These are phyloP conservation scores for Xylariomycetidae sp. DNA, from an alignment of 2,329 filamentous ascomycete genomes.

Conservation along the genomic window DNA sequence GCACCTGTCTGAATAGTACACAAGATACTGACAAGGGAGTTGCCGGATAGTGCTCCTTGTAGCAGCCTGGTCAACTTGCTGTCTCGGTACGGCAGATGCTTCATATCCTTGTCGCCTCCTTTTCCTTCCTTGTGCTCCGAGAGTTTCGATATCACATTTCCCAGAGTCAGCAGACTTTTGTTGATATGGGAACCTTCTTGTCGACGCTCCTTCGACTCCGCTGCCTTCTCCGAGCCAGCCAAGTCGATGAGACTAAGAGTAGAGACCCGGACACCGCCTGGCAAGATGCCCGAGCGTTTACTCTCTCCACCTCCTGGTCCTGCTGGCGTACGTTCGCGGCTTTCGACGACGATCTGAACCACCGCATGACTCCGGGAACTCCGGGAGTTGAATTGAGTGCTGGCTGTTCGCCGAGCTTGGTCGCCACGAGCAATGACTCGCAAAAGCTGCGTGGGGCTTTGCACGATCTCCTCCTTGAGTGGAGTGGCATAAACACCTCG, in stretches of 20 bases:
- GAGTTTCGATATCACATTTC: conserved; percentile 90
- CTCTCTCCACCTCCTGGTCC: conserved; percentile 42
- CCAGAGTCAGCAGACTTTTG: conserved; percentile 90
- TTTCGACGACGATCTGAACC: conserved; percentile 97
- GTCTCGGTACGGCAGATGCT: conserved; percentile 93
- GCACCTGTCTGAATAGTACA: conserved; percentile 93
- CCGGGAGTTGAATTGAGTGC: conserved; percentile 93
- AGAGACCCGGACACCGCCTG: conserved; percentile 90
- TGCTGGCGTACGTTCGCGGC: conserved; percentile 72
- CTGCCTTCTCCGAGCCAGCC: conserved; percentile 91
- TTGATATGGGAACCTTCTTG: conserved; percentile 98
- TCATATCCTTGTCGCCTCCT: conserved; percentile 70
- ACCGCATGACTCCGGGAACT: conserved; percentile 98
- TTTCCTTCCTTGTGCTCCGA: conserved; percentile 78
- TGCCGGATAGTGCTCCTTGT: conserved; percentile 86
- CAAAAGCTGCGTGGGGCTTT: conserved; percentile 90
- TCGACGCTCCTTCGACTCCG: conserved; percentile 87
- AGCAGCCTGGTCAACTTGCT: conserved; percentile 93
- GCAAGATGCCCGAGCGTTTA: conserved; percentile 64
- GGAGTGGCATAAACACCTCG: conserved; percentile 94
- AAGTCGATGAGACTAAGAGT: conserved; percentile 94
- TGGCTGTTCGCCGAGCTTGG: conserved; percentile 80
- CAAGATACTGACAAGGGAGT: conserved; percentile 92
- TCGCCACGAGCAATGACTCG: conserved; percentile 94
- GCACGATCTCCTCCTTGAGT: conserved; percentile 96